phyloP scores from a whole-genome alignment of 805 yeast species.

The Cyberlindnera euphorbiiphila region DNA sequence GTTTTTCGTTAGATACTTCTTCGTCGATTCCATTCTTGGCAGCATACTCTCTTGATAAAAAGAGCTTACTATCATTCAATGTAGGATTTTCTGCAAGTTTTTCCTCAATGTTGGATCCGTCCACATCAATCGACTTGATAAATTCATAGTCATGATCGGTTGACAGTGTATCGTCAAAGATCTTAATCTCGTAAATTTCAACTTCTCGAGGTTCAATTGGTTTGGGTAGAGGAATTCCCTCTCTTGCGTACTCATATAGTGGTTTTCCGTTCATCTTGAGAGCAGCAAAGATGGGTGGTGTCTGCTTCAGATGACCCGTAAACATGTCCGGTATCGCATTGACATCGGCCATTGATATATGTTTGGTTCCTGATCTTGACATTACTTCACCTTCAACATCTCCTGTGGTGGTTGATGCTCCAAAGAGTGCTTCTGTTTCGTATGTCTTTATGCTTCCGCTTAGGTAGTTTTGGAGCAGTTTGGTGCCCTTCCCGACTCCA shows the following conservation, averaged over 20 bases:
- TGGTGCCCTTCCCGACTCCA: slow-evolving; percentile 93
- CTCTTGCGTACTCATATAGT: slow-evolving; percentile 88
- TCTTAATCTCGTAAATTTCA: slow-evolving; percentile 48
- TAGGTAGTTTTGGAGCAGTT: slow-evolving; percentile 65
- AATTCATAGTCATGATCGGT: slow-evolving; percentile 53
- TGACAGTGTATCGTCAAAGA: slow-evolving; percentile 50
- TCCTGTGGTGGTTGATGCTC: slow-evolving; percentile 90
- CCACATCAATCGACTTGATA: slow-evolving; percentile 45
- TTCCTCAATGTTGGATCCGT: slow-evolving; percentile 43
- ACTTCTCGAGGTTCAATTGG: slow-evolving; percentile 78
- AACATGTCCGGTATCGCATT: slow-evolving; percentile 54
- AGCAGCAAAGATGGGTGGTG: slow-evolving; percentile 95
- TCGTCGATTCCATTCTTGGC: slow-evolving; percentile 40
- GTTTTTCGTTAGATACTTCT: slow-evolving; percentile 36
- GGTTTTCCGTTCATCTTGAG: slow-evolving; percentile 93
- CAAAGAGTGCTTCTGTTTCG: slow-evolving; percentile 80
- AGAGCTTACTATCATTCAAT: slow-evolving; percentile 58
- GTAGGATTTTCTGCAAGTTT: slow-evolving; percentile 37
- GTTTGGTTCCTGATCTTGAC: slow-evolving; percentile 51
- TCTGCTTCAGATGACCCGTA: slow-evolving; percentile 77
- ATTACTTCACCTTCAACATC: slow-evolving; percentile 86
- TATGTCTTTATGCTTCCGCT: slow-evolving; percentile 76
- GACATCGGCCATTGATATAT: slow-evolving; percentile 52
- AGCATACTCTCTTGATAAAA: slow-evolving; percentile 54
- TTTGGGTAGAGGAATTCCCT: slow-evolving; percentile 78